Evolutionary conservation across 192 early-diverging fungal species (phyloP).

Genomic region (Bifiguratus adelaidae): DNA sequence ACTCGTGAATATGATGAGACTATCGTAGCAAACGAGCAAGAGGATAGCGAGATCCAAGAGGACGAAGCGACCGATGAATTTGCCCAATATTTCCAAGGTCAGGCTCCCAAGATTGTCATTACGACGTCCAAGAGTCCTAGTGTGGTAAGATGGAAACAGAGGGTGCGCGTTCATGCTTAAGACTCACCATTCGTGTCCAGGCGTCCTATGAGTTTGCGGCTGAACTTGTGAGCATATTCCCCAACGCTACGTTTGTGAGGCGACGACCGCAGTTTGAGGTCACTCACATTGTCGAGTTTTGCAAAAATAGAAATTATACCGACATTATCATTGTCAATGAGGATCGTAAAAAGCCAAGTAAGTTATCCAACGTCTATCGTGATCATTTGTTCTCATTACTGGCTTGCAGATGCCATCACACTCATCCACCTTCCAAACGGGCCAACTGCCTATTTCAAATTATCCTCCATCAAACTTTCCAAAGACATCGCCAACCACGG

Average conservation of each 20-base stretch:
- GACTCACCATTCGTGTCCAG: conserved; percentile 9
- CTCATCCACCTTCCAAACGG: conserved; percentile 94
- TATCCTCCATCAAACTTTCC: conserved; percentile 68
- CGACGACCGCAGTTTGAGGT: conserved; percentile 80
- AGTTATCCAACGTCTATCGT: conserved; percentile 5
- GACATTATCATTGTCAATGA: conserved; percentile 93
- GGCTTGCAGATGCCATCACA: conserved; percentile 63
- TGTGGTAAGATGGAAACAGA: conserved; percentile 23
- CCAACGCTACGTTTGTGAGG: conserved; percentile 81
- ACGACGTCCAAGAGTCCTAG: conserved; percentile 72
- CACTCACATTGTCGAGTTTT: conserved; percentile 85
- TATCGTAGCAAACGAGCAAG: conserved; percentile 64
- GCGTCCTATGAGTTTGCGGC: conserved; percentile 76
- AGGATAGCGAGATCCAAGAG: conserved; percentile 71
- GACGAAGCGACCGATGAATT: conserved; percentile 81
- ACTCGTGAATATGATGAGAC: conserved; percentile 91
- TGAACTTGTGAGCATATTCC: conserved; percentile 85
- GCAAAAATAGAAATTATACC: conserved; percentile 81
- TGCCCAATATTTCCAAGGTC: conserved; percentile 80
- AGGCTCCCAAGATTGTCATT: conserved; percentile 84
- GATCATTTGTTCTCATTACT: not conserved
- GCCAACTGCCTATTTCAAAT: conserved; percentile 93
- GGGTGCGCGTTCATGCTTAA: not conserved
- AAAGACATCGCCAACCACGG: conserved; percentile 79
- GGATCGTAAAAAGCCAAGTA: conserved; percentile 84